Evolutionary conservation across 2,329 filamentous ascomycete genomes (phyloP), one percentile per base, ranked within the genome.

Genomic region (Fusarium lateritium): DNA sequence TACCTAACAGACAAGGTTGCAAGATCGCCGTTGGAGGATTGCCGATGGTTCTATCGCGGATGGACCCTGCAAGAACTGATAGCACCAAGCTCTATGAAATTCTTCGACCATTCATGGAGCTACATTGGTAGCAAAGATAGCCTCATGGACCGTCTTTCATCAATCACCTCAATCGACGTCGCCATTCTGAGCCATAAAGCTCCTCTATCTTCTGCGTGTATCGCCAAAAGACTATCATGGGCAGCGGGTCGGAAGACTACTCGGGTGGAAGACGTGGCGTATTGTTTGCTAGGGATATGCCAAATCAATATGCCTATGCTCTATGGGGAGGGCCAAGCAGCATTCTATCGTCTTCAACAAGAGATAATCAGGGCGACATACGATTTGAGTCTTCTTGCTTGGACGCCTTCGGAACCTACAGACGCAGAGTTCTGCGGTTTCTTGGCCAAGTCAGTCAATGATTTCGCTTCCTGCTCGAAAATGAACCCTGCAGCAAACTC

Each of bases 141-240:
- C 1, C 1, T 61, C 2, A 11, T 6, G 7, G 0, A 0, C 3
- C 3, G 1, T 0, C 36, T 62, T 5, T 62, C 59, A 11, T 3
- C 14, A 0, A 47, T 62, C 6, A 55, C 59, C 0, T 19, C 46
- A 3, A 47, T 62, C 5, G 40, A 54, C 2, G 4, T 6, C 1
- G 17, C 24, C 1, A 57, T 62, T 1, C 9, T 62, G 3, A 5
- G 42, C 3, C 10, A 56, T 8, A 47, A 14, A 2, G 49, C 19
- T 4, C 8, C 21, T 0, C 17, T 62, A 1, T 56, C 62, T 17
- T 52, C n/a, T 0, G 33, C 62, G 4, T 43, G 56, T 1, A 40
- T 65, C 3, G 62, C 62, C 2, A 62, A 46, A 5, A 44, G 62
- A 7, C 42, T 65, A 26, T 65, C 62, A 0, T 65, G 62, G 62